Percentiles rank a stretch among this genome's conserved stretches.
Evolutionary conservation across 2,329 filamentous ascomycete genomes (phyloP).

Genomic region (Pseudopithomyces maydicus): DNA sequence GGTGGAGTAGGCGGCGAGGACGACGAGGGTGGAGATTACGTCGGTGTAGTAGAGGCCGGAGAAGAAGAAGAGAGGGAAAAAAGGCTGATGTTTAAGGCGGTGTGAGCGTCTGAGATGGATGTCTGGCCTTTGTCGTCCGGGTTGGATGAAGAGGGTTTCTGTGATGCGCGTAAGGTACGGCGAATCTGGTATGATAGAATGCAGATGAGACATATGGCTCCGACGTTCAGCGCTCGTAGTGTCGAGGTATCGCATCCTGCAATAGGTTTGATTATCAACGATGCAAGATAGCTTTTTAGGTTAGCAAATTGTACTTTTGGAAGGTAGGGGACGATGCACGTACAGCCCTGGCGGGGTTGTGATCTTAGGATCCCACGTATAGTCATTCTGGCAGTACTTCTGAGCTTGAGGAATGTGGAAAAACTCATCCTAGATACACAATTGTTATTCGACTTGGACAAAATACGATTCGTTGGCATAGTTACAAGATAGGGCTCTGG

Average conservation of each 20-base stretch:
- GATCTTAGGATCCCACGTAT: slow-evolving; percentile 93
- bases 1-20: slow-evolving; percentile 70
- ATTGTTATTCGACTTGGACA: background rate
- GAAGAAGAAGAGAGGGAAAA: slow-evolving; percentile 98
- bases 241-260: slow-evolving; percentile 47
- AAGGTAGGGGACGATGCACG: slow-evolving; percentile 47
- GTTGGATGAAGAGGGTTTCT: slow-evolving; percentile 5
- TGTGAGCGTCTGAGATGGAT: slow-evolving; percentile 55
- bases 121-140: slow-evolving; percentile 35
- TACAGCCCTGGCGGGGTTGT: slow-evolving; percentile 89
- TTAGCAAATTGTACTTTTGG: slow-evolving; percentile 48
- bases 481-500: slow-evolving; percentile 63
- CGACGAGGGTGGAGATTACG: slow-evolving; percentile 76
- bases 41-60: slow-evolving; percentile 95
- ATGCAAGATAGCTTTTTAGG: slow-evolving; percentile 47
- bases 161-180: slow-evolving; percentile 14
- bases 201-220: slow-evolving; percentile 44
- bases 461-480: background rate
- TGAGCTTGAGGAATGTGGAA: slow-evolving; percentile 93
- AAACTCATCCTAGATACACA: slow-evolving; percentile 69
- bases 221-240: slow-evolving; percentile 46
- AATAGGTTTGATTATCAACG: slow-evolving; percentile 44
- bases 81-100: slow-evolving; percentile 77
- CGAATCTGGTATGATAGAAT: slow-evolving; percentile 33
- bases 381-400: slow-evolving; percentile 74